phyloP scores from a whole-genome alignment of 78 protist species.

The Dictyostelium capitatum region DNA sequence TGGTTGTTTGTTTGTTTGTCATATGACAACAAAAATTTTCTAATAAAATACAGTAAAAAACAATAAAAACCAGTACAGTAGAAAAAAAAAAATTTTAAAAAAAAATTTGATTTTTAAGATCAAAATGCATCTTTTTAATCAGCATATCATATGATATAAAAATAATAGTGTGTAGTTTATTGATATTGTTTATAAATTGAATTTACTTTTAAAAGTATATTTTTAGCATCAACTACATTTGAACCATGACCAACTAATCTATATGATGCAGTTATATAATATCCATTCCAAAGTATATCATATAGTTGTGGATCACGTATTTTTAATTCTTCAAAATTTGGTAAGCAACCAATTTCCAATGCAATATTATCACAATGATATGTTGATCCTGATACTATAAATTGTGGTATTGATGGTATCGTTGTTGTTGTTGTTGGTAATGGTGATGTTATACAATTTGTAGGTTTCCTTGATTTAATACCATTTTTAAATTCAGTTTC shows the following conservation, averaged over 20 bases:
- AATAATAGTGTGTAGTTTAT: too few species aligned
- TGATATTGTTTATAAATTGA: too few species aligned
- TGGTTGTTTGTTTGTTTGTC: too few species aligned
- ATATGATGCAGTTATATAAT: neutral
- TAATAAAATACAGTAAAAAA: too few species aligned
- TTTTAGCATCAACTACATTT: neutral
- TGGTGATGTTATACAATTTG: neutral
- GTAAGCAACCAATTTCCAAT: neutral
- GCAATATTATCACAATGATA: neutral
- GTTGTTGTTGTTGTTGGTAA: too few species aligned
- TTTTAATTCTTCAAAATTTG: conserved; percentile 3
- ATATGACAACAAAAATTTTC: too few species aligned
- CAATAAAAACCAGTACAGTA: too few species aligned
- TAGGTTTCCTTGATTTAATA: neutral
- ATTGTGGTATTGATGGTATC: neutral
- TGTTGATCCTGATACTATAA: neutral
- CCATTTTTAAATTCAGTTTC: neutral
- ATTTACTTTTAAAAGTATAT: too few species aligned
- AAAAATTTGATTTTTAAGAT: too few species aligned
- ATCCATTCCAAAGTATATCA: neutral
- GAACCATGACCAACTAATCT: neutral
- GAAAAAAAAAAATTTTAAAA: too few species aligned
- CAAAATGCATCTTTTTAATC: too few species aligned
- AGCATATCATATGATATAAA: too few species aligned
- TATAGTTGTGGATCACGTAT: neutral